Percentiles rank a stretch among this genome's conserved stretches.
Evolutionary conservation across 768 basidiomycete genomes (phyloP).

Genomic region (Neoboletus brunneissimus): DNA sequence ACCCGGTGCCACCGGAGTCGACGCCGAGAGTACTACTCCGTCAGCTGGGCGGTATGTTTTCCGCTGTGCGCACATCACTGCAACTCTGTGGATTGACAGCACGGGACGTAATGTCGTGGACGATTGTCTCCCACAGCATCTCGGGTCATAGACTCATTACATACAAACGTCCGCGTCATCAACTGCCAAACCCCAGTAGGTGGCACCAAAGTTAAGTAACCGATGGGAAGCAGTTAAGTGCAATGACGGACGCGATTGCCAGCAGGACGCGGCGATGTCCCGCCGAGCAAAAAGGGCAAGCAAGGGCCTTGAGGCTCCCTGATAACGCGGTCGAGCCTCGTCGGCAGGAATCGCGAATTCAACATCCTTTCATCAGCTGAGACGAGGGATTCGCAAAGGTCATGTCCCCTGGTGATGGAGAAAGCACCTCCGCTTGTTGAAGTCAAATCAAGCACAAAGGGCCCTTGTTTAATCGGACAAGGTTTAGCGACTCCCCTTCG

Average conservation of each 20-base stretch:
- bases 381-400: not conserved
- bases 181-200: not conserved
- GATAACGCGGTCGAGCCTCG: not conserved
- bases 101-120: too few species aligned
- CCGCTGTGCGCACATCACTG: too few species aligned
- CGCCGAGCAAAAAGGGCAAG: not conserved
- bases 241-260: not conserved
- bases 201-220: not conserved
- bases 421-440: not conserved
- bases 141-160: not conserved
- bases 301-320: not conserved
- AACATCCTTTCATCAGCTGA: not conserved
- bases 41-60: too few species aligned
- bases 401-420: not conserved
- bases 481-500: not conserved
- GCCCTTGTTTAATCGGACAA: not conserved
- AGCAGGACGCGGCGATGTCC: not conserved
- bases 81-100: too few species aligned
- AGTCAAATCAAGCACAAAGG: not conserved
- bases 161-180: not conserved
- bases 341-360: not conserved
- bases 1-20: too few species aligned
- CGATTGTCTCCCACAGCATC: not conserved
- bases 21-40: too few species aligned
- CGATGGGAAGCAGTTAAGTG: slow-evolving; percentile 11